These are phyloP conservation scores for Aspergillus novoparasiticus DNA, from an alignment of 2,329 filamentous ascomycete species.

Conservation along the genomic window DNA sequence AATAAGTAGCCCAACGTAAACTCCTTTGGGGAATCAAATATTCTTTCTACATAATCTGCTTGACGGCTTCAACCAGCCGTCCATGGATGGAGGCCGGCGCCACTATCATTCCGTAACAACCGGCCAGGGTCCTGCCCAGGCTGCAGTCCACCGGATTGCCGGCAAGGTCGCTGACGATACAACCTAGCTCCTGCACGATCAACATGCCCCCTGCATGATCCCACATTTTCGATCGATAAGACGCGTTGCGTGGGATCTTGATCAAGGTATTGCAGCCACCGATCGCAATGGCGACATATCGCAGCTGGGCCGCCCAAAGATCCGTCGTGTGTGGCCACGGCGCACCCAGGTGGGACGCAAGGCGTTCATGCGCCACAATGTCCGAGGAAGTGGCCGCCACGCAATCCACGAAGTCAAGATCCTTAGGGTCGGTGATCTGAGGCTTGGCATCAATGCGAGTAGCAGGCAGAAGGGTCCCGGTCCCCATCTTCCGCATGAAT, in stretches of 20 bases:
- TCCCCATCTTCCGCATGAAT: conserved; percentile 42
- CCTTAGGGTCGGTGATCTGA: conserved; percentile 31
- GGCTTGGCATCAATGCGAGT: conserved; percentile 31
- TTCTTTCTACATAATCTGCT: conserved; percentile 21
- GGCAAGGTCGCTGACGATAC: conserved; percentile 53
- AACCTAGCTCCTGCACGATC: conserved; percentile 54
- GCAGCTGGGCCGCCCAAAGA: conserved; percentile 57
- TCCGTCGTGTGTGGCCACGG: conserved; percentile 52
- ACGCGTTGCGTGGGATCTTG: conserved; percentile 48
- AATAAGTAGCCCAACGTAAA: neutral
- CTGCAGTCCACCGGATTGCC: conserved; percentile 54
- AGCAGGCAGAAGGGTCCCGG: conserved; percentile 34
- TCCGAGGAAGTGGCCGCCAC: conserved; percentile 40
- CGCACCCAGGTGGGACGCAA: conserved; percentile 44
- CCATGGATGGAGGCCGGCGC: conserved; percentile 42
- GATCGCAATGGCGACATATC: conserved; percentile 55
- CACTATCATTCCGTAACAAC: conserved; percentile 46
- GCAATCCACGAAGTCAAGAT: conserved; percentile 51
- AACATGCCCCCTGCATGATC: conserved; percentile 59
- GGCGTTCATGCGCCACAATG: conserved; percentile 40
- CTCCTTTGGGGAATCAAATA: neutral
- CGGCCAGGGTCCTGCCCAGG: conserved; percentile 41
- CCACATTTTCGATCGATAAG: conserved; percentile 55
- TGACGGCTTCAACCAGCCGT: conserved; percentile 35
- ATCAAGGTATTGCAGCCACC: conserved; percentile 54